Evolutionary conservation across 495 filamentous ascomycete species (phyloP).

Genomic region (Darksidea phi): DNA sequence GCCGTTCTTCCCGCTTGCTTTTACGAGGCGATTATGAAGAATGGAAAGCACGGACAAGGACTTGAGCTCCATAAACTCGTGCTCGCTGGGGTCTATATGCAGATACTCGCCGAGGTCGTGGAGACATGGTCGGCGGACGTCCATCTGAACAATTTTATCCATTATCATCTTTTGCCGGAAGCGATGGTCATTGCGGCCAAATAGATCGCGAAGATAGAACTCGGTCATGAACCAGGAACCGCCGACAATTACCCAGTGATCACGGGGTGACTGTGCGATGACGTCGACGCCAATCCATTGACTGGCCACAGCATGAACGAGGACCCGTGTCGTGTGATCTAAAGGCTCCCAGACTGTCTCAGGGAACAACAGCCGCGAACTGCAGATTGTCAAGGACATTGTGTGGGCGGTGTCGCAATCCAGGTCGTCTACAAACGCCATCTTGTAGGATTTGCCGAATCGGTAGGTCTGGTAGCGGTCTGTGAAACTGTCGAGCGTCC

Average conservation of each 20-base stretch:
- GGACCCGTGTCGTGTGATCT: conserved; percentile 68
- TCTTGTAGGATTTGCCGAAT: conserved; percentile 73
- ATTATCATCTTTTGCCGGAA: conserved; percentile 85
- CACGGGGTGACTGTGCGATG: conserved; percentile 71
- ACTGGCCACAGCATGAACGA: conserved; percentile 81
- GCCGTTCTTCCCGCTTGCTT: conserved; percentile 77
- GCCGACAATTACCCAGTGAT: conserved; percentile 89
- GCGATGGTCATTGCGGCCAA: conserved; percentile 90
- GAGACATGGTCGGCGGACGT: conserved; percentile 79
- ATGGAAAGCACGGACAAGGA: conserved; percentile 90
- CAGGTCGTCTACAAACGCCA: conserved; percentile 92
- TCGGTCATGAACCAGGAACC: conserved; percentile 92
- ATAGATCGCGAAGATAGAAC: conserved; percentile 80
- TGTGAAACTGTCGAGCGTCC: conserved; percentile 81
- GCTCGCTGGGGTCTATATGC: conserved; percentile 73
- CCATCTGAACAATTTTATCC: conserved; percentile 76
- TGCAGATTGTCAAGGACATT: conserved; percentile 84
- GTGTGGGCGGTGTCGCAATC: conserved; percentile 67
- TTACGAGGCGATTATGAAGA: conserved; percentile 82
- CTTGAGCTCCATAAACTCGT: conserved; percentile 89
- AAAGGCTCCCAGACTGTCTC: conserved; percentile 78
- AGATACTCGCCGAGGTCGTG: conserved; percentile 74
- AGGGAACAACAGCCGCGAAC: conserved; percentile 78
- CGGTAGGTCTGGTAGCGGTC: conserved; percentile 82
- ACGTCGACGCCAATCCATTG: conserved; percentile 94